phyloP scores from a whole-genome alignment of 2,329 filamentous ascomycete species.

The Colletotrichum spaethianum region DNA sequence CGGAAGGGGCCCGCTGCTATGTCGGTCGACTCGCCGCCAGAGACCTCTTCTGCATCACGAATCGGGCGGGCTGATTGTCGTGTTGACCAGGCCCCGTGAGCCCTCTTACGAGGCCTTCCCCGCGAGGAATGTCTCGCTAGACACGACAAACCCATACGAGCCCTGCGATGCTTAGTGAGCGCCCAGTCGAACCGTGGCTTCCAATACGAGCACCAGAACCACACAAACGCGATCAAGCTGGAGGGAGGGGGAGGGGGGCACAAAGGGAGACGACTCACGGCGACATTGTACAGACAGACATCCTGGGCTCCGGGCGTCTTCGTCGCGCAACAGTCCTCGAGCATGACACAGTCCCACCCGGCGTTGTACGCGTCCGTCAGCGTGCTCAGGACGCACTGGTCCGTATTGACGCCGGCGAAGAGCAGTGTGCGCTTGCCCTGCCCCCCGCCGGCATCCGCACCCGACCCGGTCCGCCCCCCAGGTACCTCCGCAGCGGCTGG shows the following conservation, averaged over 20 bases:
- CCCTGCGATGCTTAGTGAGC: conserved; percentile 24
- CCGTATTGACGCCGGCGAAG: conserved; percentile 73
- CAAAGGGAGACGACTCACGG: conserved; percentile 19
- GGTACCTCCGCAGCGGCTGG: conserved; percentile 58
- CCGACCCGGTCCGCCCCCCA: conserved; percentile 45
- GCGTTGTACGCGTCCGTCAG: conserved; percentile 68
- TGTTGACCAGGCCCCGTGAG: background rate
- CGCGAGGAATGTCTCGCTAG: conserved; percentile 26
- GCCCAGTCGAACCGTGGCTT: background rate
- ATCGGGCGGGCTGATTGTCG: background rate
- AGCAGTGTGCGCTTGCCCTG: conserved; percentile 63
- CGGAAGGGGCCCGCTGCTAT: background rate
- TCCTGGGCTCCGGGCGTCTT: conserved; percentile 30
- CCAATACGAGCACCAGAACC: background rate
- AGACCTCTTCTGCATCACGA: background rate
- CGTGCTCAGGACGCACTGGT: conserved; percentile 72
- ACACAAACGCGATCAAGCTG: background rate
- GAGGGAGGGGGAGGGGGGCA: background rate
- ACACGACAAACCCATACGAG: conserved; percentile 36
- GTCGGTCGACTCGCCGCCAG: background rate
- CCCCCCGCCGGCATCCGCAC: conserved; percentile 19
- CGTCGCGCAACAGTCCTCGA: conserved; percentile 38
- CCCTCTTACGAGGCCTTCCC: conserved; percentile 19
- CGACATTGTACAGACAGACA: conserved; percentile 34
- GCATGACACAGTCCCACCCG: conserved; percentile 51